Evolutionary conservation across 169 alveolate genomes (phyloP).

Genomic region (Perkinsus chesapeaki): DNA sequence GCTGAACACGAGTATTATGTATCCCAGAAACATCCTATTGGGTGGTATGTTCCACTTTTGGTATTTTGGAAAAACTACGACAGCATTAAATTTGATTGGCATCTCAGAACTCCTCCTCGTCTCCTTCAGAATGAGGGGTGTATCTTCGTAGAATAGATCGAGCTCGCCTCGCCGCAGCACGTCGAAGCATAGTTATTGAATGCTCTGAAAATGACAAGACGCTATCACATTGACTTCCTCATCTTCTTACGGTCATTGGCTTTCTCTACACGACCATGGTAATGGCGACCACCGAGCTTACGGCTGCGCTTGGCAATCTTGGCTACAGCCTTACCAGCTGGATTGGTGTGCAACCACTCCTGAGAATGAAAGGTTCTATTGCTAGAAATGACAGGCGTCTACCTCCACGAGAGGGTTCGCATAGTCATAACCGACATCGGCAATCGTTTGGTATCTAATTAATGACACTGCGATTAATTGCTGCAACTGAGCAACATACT

Average conservation of each 20-base stretch:
- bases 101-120: neutral
- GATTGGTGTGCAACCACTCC: neutral
- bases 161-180: neutral
- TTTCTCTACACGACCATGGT: neutral
- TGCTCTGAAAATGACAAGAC: neutral
- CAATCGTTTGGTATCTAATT: neutral
- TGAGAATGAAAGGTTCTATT: neutral
- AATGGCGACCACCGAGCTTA: neutral
- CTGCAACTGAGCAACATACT: neutral
- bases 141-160: neutral
- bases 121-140: neutral
- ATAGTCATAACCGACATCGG: neutral
- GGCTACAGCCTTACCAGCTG: neutral
- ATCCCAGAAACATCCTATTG: neutral
- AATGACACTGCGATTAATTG: neutral
- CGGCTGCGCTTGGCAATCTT: neutral
- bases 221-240: neutral
- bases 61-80: neutral
- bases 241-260: neutral
- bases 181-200: neutral
- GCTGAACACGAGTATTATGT: too few relatives aligned
- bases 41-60: neutral
- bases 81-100: neutral
- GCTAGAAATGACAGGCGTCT: neutral
- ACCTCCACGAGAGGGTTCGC: conserved; percentile 3